A percentile compares a stretch with the other conserved stretches of the same genome.
phyloP scores from a whole-genome alignment of 306 rosid genomes.

The Inga laurina region DNA sequence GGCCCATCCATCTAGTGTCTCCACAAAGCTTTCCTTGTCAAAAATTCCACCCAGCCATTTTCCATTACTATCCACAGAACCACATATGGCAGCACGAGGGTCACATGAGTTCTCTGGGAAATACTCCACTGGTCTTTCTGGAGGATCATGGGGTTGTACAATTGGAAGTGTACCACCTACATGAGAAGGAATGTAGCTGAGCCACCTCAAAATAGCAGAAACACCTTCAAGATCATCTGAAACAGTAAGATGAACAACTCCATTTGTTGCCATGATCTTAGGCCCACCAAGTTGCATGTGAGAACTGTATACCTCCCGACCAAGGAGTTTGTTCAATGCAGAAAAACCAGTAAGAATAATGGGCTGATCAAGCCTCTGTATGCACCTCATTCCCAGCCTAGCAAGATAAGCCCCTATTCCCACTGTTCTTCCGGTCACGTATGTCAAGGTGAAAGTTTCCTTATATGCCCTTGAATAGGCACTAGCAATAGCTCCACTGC shows the following conservation, averaged over 20 bases:
- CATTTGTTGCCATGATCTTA: constrained; percentile 98
- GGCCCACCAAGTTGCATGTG: constrained; percentile 99
- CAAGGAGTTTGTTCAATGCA: constrained; percentile 96
- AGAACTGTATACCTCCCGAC: constrained; percentile 98
- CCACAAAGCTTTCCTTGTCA: constrained; percentile 95
- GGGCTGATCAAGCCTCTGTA: constrained; percentile 99
- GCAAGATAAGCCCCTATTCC: constrained; percentile 99
- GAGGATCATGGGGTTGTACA: constrained; percentile 79
- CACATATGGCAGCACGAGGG: constrained; percentile 94
- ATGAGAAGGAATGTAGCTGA: constrained; percentile 88
- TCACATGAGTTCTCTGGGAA: constrained; percentile 91
- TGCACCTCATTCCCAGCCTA: constrained; percentile 99
- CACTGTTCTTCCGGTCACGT: constrained; percentile 97
- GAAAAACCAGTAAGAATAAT: constrained; percentile 98
- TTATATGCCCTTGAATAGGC: constrained; percentile 94
- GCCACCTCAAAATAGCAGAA: constrained; percentile 96
- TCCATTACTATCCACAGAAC: constrained; percentile 66
- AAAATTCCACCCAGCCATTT: constrained; percentile 96
- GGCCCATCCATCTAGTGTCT: constrained; percentile 99
- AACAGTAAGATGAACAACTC: constrained; percentile 98
- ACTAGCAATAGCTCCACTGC: constrained; percentile 98
- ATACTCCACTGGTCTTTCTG: constrained; percentile 87
- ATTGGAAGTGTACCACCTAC: constrained; percentile 91
- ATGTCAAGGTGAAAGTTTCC: constrained; percentile 95
- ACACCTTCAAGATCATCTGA: constrained; percentile 96